Evolutionary conservation across 2,329 filamentous ascomycete genomes (phyloP).

Genomic region (Xylaria polymorpha): DNA sequence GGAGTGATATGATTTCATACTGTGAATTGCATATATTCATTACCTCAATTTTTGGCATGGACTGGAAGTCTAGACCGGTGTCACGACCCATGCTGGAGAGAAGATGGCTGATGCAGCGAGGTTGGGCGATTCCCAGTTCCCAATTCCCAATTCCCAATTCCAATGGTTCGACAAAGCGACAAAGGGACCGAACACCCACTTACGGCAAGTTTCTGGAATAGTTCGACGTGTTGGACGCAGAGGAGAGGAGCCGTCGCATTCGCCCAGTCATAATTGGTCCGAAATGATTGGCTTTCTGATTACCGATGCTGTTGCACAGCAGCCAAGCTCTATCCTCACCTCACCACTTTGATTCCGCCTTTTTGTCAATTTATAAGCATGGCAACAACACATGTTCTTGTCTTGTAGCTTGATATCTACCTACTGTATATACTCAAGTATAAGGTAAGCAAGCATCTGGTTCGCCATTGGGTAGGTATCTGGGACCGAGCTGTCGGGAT

Average conservation of each 20-base stretch:
- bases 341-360: neutral
- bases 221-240: neutral
- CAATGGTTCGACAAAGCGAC: neutral
- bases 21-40: neutral
- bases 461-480: neutral
- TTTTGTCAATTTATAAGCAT: neutral
- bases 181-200: slow-evolving; percentile 24
- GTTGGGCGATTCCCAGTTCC: too few species aligned
- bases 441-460: too few species aligned
- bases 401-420: too few species aligned
- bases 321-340: too few species aligned
- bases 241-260: slow-evolving; percentile 12
- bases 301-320: neutral
- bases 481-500: slow-evolving; percentile 23
- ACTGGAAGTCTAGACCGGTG: slow-evolving; percentile 36
- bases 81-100: slow-evolving; percentile 14
- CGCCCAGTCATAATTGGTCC: neutral
- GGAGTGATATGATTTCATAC: neutral
- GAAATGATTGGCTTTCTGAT: slow-evolving; percentile 16
- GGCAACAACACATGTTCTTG: too few species aligned
- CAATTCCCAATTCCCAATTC: too few species aligned
- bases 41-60: slow-evolving; percentile 44
- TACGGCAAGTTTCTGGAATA: slow-evolving; percentile 33
- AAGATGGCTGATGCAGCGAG: too few species aligned
- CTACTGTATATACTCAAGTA: too few species aligned